Base-by-base conservation (phyloP, 1,139 yeast genomes). In the Taphrina wiesneri region DNA sequence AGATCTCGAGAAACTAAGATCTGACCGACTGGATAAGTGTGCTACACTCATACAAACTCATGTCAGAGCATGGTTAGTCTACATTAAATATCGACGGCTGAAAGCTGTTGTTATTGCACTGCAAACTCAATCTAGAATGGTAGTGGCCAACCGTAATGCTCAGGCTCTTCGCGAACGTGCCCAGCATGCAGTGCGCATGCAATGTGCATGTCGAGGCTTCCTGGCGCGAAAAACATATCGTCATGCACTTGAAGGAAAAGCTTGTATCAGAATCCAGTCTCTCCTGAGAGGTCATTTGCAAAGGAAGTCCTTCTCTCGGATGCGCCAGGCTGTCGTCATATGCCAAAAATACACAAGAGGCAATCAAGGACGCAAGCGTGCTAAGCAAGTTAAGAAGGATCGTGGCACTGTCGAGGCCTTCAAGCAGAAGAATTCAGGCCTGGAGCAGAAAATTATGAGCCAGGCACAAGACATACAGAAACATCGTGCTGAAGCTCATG, bases 11-110 rank as follows among this genome's bases (percentile, higher is more conserved):
- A 90, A 90, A 71, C 78, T 88, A 73, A 86, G 98, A 76, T 79
- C 90, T 28, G 90, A 87, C 71, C 88, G 90, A 72, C 83, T 91
- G 70, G 83, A 83, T 74, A 83, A 79, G 67, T 87, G 96, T 65
- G 97, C 97, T 2, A 86, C 86, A 26, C 79, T 88, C 78, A 87
- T 93, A 70, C 99, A 93, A 79, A 91, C 90, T 83, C 85, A 89
- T 72, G 80, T 92, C 74, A 26, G 56, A 36, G 53, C 53, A 23
- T 53, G 60, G 59, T 34, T 62, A 23, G 54, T 45, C 26, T 86
- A 93, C 72, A 82, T 83, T 71, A 77, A 80, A 72, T 92, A 84
- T 74, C 74, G 82, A 71, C 82, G 80, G 53, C 83, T 82, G 25
- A 81, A 85, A 67, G 74, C 43, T 21, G 39, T 28, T 9, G 54